phyloP scores from a whole-genome alignment of 495 filamentous ascomycete genomes.

The Penicillium nucicola region DNA sequence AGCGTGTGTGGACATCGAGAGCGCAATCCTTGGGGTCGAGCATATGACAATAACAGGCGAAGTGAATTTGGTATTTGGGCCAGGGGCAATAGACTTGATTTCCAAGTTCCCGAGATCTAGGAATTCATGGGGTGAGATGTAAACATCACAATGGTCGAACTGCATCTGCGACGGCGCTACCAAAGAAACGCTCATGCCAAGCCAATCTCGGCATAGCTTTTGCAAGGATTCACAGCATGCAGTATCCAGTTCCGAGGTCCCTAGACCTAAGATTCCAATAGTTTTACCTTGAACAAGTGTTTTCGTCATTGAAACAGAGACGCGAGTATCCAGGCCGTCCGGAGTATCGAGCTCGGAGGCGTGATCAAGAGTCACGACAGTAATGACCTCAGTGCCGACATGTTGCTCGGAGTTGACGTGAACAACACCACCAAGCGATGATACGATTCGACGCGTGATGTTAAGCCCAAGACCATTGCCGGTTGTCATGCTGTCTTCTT shows the following conservation, averaged over 20 bases:
- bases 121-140: constrained; percentile 6
- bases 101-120: background rate
- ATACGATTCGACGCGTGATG: constrained; percentile 59
- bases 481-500: constrained; percentile 58
- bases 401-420: constrained; percentile 13
- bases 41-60: constrained; percentile 5
- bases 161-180: constrained; percentile 1
- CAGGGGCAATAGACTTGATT: background rate
- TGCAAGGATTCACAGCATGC: constrained; percentile 6
- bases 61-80: background rate
- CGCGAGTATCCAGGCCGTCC: background rate
- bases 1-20: background rate
- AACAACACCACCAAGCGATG: constrained; percentile 46
- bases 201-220: constrained; percentile 13
- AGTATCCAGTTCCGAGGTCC: constrained; percentile 4
- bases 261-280: constrained; percentile 7
- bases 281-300: constrained; percentile 2
- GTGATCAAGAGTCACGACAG: constrained; percentile 31
- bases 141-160: constrained; percentile 7
- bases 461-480: constrained; percentile 66
- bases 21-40: constrained; percentile 3
- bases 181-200: constrained; percentile 7
- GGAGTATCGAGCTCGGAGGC: background rate
- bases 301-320: background rate
- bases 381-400: constrained; percentile 52